phyloP scores from a whole-genome alignment of 1,284 basidiomycete species.

The Microbotryum lychnidis-dioicae region DNA sequence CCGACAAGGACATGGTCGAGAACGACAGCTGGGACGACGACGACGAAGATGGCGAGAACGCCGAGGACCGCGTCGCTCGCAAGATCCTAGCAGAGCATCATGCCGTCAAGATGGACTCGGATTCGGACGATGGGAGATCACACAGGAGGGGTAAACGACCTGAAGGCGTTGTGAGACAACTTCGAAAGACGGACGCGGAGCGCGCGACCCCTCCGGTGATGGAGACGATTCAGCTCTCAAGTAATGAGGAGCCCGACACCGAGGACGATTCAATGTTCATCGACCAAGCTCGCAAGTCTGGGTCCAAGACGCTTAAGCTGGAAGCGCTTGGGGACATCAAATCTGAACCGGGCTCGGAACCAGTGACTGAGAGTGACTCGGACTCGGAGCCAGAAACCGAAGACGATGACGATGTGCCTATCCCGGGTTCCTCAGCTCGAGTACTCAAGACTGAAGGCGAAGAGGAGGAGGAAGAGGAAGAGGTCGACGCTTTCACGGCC shows the following conservation, averaged over 20 bases:
- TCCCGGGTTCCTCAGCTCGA: too few species aligned
- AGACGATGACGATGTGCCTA: too few species aligned
- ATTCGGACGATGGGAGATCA: not conserved
- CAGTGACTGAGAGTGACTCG: not conserved
- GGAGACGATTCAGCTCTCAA: not conserved
- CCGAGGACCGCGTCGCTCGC: not conserved
- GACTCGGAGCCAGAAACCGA: too few species aligned
- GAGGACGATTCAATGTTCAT: too few species aligned
- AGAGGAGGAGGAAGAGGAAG: too few species aligned
- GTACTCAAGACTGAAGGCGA: too few species aligned
- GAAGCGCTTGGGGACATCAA: too few species aligned
- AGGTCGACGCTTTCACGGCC: too few species aligned
- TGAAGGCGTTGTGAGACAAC: constrained; percentile 9
- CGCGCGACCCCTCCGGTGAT: not conserved
- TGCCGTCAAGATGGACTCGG: not conserved
- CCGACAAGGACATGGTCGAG: not conserved
- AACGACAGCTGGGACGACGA: constrained; percentile 8
- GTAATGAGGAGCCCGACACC: not conserved
- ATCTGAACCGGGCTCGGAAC: not conserved
- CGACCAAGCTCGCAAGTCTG: too few species aligned
- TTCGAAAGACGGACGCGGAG: constrained; percentile 3
- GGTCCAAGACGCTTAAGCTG: too few species aligned
- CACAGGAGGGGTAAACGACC: constrained; percentile 1
- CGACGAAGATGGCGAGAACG: not conserved
- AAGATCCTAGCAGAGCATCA: not conserved